phyloP scores from a whole-genome alignment of 495 filamentous ascomycete species.

The Cladorrhinum samala region DNA sequence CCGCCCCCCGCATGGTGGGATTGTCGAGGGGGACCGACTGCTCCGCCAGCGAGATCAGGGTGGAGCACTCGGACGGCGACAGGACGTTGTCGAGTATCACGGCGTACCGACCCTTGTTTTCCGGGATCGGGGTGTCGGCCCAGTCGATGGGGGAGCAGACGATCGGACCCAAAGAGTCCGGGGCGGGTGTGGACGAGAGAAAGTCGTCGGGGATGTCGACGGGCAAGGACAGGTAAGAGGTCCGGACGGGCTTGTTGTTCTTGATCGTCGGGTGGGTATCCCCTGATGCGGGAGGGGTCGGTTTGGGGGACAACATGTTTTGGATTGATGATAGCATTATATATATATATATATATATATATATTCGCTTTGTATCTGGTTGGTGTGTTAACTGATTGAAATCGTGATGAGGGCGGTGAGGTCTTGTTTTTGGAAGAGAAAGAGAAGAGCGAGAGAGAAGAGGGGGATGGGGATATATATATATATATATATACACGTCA shows the following conservation, averaged over 20 bases:
- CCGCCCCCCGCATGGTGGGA: background rate
- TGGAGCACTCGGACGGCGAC: constrained; percentile 53
- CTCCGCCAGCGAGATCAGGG: constrained; percentile 53
- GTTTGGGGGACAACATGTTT: background rate
- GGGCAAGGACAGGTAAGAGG: constrained; percentile 27
- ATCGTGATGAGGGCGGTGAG: background rate
- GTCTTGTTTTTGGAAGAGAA: no score
- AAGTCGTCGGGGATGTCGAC: constrained; percentile 29
- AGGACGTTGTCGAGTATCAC: constrained; percentile 60
- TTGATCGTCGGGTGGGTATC: background rate
- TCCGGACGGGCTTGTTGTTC: constrained; percentile 14
- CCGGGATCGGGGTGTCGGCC: constrained; percentile 42
- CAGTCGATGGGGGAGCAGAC: constrained; percentile 46
- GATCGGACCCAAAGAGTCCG: constrained; percentile 11
- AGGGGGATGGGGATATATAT: no score
- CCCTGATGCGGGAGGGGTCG: background rate
- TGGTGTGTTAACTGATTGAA: background rate
- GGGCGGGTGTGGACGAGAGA: constrained; percentile 13
- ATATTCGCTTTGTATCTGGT: background rate
- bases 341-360: background rate
- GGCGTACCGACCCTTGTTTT: constrained; percentile 52
- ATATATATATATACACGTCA: no score
- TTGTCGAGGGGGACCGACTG: background rate
- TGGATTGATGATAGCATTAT: background rate
- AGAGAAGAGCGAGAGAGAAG: no score